These are phyloP conservation scores for Brassica incana DNA, from an alignment of 345 rosid species.

Conservation along the genomic window DNA sequence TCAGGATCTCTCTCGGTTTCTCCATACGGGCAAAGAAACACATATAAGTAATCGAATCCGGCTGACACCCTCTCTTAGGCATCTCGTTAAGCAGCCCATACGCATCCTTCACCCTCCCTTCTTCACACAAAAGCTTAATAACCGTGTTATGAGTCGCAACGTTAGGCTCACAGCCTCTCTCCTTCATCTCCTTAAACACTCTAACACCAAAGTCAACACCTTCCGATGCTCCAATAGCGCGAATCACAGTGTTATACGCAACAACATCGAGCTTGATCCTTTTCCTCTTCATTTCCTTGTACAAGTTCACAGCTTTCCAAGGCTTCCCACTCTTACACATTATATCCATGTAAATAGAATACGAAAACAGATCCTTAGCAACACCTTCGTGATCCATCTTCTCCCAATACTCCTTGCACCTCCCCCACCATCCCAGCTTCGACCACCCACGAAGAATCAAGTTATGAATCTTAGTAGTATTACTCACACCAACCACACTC, in stretches of 20 bases:
- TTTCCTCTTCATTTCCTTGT: constrained; percentile 75
- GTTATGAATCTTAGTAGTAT: constrained; percentile 64
- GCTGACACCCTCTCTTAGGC: constrained; percentile 56
- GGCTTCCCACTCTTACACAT: constrained; percentile 83
- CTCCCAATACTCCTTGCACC: constrained; percentile 90
- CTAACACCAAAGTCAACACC: constrained; percentile 75
- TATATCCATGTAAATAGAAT: constrained; percentile 92
- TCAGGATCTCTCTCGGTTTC: constrained; percentile 64
- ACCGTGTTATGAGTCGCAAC: constrained; percentile 71
- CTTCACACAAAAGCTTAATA: constrained; percentile 72
- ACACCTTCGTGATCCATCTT: constrained; percentile 78
- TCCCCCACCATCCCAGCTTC: constrained; percentile 83
- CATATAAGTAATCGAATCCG: constrained; percentile 69
- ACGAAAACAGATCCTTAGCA: constrained; percentile 72
- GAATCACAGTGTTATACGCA: constrained; percentile 74
- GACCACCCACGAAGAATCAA: constrained; percentile 89
- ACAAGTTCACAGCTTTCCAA: constrained; percentile 81
- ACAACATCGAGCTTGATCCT: constrained; percentile 73
- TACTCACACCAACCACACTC: constrained; percentile 31
- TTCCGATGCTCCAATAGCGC: constrained; percentile 61
- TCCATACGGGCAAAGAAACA: constrained; percentile 65
- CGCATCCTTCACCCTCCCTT: constrained; percentile 71
- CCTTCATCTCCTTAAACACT: constrained; percentile 77
- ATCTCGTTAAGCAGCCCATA: constrained; percentile 62
- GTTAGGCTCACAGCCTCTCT: constrained; percentile 73